Percentiles rank a stretch among this genome's conserved stretches.
These are phyloP conservation scores for Botrytis aclada DNA, from an alignment of 2,329 filamentous ascomycete species.

Conservation along the genomic window DNA sequence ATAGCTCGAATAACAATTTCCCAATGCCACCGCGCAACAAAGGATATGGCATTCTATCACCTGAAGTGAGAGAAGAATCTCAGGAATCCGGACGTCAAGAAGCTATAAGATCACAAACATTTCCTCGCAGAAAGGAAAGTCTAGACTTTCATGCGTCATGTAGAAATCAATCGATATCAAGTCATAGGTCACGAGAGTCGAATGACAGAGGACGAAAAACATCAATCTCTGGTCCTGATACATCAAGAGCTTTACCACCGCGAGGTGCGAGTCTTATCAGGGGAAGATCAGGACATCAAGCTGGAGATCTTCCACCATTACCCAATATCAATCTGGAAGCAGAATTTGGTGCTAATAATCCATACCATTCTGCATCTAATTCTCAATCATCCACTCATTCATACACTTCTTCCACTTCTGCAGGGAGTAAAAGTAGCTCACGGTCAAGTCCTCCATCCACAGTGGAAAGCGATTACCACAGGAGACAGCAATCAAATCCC, in stretches of 20 bases:
- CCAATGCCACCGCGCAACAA: constrained; percentile 43
- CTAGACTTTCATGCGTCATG: constrained; percentile 16
- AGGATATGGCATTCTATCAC: constrained; percentile 55
- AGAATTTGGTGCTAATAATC: constrained; percentile 60
- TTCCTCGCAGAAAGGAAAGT: constrained; percentile 30
- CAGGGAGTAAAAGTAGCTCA: constrained; percentile 59
- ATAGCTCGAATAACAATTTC: constrained; percentile 27
- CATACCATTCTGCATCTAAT: constrained; percentile 61
- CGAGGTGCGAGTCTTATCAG: constrained; percentile 34
- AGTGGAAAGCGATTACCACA: constrained; percentile 30
- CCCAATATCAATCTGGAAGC: constrained; percentile 51
- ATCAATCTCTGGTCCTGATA: constrained; percentile 35
- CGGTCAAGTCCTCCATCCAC: constrained; percentile 54
- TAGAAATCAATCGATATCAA: constrained; percentile 1
- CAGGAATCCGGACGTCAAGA: constrained; percentile 40
- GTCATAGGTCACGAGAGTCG: not conserved
- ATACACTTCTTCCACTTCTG: constrained; percentile 59
- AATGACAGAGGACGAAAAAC: constrained; percentile 26
- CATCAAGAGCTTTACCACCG: constrained; percentile 34
- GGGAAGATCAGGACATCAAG: constrained; percentile 25
- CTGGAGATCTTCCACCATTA: constrained; percentile 30
- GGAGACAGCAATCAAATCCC: constrained; percentile 40
- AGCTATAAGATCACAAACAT: constrained; percentile 36
- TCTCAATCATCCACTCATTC: constrained; percentile 66
- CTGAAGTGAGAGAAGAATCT: constrained; percentile 40